Evolutionary conservation across 495 filamentous ascomycete genomes (phyloP).

Genomic region (Tuber microsphaerosporum): DNA sequence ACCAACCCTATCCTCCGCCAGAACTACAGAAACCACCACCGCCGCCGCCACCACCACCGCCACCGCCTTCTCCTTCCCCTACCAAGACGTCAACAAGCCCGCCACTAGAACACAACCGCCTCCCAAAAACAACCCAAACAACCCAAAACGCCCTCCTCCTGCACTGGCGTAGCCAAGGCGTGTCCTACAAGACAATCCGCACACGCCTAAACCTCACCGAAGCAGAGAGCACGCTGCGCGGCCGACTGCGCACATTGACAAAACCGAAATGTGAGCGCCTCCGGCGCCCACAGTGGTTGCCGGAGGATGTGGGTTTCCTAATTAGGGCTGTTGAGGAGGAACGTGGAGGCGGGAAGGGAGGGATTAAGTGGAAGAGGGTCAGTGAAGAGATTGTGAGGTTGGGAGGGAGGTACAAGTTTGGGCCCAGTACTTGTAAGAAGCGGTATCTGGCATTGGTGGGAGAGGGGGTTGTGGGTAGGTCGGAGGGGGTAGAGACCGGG

Average conservation of each 20-base stretch:
- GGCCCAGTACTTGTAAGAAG: slow-evolving; percentile 80
- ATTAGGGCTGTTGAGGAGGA: not conserved
- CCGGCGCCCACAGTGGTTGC: slow-evolving; percentile 69
- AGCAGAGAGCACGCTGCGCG: slow-evolving; percentile 81
- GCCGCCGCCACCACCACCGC: not conserved
- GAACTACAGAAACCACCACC: not conserved
- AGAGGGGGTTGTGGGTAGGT: slow-evolving; percentile 8
- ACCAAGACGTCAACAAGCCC: not conserved
- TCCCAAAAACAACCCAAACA: not conserved
- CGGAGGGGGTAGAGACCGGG: not conserved
- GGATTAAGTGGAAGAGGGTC: slow-evolving; percentile 73
- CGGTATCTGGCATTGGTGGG: slow-evolving; percentile 57
- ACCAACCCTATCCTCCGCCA: not conserved
- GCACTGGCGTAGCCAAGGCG: slow-evolving; percentile 54
- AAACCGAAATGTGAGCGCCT: slow-evolving; percentile 68
- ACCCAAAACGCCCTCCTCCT: slow-evolving; percentile 56
- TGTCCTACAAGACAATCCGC: slow-evolving; percentile 77
- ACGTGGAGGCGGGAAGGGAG: not conserved
- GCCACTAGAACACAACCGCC: not conserved
- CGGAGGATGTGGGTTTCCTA: slow-evolving; percentile 56
- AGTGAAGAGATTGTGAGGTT: slow-evolving; percentile 60
- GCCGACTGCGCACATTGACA: slow-evolving; percentile 69
- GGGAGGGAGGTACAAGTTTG: slow-evolving; percentile 78
- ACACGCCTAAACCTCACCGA: slow-evolving; percentile 58
- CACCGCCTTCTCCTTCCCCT: not conserved